Percentiles rank a stretch among this genome's conserved stretches.
phyloP scores from a whole-genome alignment of 495 filamentous ascomycete genomes.

The Barbatosphaeria neglecta region DNA sequence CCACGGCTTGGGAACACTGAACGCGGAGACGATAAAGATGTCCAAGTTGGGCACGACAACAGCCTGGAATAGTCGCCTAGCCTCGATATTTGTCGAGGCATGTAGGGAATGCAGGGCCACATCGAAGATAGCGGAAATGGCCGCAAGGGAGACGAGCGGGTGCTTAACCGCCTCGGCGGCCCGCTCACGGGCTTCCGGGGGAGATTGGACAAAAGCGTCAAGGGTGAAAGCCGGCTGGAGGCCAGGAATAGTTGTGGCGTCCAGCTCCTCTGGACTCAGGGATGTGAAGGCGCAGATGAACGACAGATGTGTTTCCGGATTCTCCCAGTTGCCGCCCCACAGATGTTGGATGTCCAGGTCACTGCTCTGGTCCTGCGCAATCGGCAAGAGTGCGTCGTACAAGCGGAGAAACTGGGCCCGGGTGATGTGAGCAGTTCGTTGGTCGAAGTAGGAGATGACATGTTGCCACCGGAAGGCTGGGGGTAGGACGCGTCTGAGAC shows the following conservation, averaged over 20 bases:
- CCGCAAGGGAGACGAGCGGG: constrained; percentile 78
- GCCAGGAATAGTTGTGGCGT: constrained; percentile 70
- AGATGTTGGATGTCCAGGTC: constrained; percentile 63
- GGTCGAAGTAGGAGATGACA: constrained; percentile 74
- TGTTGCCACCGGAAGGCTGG: constrained; percentile 69
- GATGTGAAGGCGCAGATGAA: constrained; percentile 76
- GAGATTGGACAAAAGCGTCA: constrained; percentile 63
- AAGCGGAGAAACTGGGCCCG: constrained; percentile 68
- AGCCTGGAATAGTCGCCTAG: constrained; percentile 53
- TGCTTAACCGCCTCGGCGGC: constrained; percentile 69
- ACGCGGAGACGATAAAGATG: constrained; percentile 69
- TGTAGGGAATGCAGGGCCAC: constrained; percentile 56
- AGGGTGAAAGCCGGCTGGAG: constrained; percentile 65
- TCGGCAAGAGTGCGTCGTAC: constrained; percentile 60
- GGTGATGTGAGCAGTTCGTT: constrained; percentile 60
- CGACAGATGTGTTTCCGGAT: constrained; percentile 76
- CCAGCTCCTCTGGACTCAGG: constrained; percentile 56
- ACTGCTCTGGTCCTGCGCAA: constrained; percentile 45
- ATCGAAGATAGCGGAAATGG: constrained; percentile 69
- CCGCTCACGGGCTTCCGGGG: constrained; percentile 54
- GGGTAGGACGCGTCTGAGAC: constrained; percentile 31
- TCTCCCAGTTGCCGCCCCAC: constrained; percentile 85
- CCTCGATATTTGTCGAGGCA: constrained; percentile 53
- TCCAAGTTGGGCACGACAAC: constrained; percentile 58
- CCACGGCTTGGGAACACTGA: constrained; percentile 48